Percentiles rank a stretch among this genome's conserved stretches.
Conservation (phyloP, 208 protist species). For the Leptomonas seymouri region DNA sequence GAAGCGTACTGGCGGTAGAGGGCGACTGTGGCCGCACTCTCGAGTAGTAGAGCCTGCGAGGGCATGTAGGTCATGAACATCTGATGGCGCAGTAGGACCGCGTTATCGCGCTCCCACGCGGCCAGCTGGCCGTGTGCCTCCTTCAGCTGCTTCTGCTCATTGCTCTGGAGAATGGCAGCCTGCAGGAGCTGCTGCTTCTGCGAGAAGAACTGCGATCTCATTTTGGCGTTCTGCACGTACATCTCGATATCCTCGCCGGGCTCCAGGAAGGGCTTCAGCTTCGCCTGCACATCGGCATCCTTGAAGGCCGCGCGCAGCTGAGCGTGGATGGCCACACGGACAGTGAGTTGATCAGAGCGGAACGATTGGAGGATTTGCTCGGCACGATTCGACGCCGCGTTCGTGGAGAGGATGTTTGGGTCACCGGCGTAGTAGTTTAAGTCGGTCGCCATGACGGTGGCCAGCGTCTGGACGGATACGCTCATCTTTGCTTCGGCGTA, state of each 20-base stretch:
- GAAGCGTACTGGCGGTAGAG: conserved; percentile 86
- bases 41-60: conserved; percentile 71
- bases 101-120: conserved; percentile 80
- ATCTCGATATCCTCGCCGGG: conserved; percentile 49
- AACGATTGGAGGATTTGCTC: conserved; percentile 52
- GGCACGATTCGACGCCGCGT: conserved; percentile 52
- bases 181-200: conserved; percentile 75
- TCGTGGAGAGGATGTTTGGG: conserved; percentile 49
- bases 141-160: conserved; percentile 67
- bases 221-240: conserved; percentile 58
- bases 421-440: conserved; percentile 84
- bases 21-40: conserved; percentile 79
- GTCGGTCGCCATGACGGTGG: conserved; percentile 67
- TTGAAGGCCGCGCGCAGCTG: conserved; percentile 79
- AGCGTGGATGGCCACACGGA: conserved; percentile 76
- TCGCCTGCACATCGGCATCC: conserved; percentile 51
- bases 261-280: conserved; percentile 62
- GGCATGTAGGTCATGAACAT: conserved; percentile 90
- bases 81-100: conserved; percentile 78
- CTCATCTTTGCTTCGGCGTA: conserved; percentile 35
- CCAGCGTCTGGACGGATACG: conserved; percentile 56
- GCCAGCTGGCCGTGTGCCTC: conserved; percentile 78
- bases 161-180: conserved; percentile 56
- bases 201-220: conserved; percentile 79
- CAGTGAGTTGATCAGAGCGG: conserved; percentile 64